phyloP scores from a whole-genome alignment of 108 stramenopile species.

The Fragilaria radians region DNA sequence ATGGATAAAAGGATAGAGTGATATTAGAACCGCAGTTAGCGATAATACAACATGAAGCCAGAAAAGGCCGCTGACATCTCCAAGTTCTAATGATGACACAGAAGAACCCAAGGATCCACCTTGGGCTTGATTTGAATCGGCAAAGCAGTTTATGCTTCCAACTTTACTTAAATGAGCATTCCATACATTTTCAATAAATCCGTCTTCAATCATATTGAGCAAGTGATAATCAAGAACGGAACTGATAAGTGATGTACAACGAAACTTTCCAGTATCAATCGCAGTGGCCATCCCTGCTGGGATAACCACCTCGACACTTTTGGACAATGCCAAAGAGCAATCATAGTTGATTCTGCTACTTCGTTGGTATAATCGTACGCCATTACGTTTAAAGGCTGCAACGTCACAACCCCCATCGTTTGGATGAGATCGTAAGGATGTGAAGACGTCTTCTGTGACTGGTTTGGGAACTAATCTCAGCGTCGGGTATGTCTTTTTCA shows the following conservation, averaged over 20 bases:
- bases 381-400: background rate
- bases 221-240: conserved; percentile 7
- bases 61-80: too few species aligned
- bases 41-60: too few species aligned
- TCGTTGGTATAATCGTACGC: background rate
- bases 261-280: conserved; percentile 2
- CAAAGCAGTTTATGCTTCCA: conserved; percentile 1
- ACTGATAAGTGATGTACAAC: conserved; percentile 2
- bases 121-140: too few species aligned
- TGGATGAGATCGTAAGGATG: conserved; percentile 2
- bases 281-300: conserved; percentile 5
- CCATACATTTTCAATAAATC: conserved; percentile 14
- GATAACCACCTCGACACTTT: background rate
- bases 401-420: background rate
- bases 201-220: conserved; percentile 8
- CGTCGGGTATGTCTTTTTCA: conserved; percentile 15
- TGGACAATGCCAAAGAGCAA: conserved; percentile 4
- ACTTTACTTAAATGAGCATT: background rate
- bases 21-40: too few species aligned
- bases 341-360: conserved; percentile 10
- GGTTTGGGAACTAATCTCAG: conserved; percentile 1
- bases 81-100: too few species aligned
- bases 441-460: background rate
- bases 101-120: too few species aligned
- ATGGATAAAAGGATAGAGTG: too few species aligned